Percentiles rank a stretch among this genome's conserved stretches.
phyloP scores from a whole-genome alignment of 768 basidiomycete genomes.

The Omphalotus guepiniiformis region DNA sequence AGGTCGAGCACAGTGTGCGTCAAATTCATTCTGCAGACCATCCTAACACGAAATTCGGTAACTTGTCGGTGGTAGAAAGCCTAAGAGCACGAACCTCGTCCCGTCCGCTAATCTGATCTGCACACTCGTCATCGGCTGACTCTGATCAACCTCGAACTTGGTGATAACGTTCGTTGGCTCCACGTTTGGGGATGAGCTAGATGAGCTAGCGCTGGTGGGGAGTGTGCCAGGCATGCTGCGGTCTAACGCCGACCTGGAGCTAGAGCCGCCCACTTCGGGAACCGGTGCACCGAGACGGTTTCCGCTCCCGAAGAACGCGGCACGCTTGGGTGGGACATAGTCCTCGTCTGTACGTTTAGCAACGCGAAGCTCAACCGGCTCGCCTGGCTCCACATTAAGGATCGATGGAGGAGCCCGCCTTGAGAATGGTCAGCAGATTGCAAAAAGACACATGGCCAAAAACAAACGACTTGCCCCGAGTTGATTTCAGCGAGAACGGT shows the following conservation, averaged over 20 bases:
- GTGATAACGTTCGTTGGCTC: conserved; percentile 40
- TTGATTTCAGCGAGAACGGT: conserved; percentile 73
- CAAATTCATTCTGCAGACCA: conserved; percentile 85
- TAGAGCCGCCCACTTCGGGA: conserved; percentile 32
- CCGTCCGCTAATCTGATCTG: conserved; percentile 92
- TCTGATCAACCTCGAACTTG: conserved; percentile 79
- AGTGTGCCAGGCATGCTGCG: conserved; percentile 59
- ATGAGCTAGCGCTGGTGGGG: conserved; percentile 26
- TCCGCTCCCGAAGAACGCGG: conserved; percentile 68
- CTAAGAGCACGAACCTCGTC: conserved; percentile 51
- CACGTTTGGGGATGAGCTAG: conserved; percentile 14
- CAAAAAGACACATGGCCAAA: background rate
- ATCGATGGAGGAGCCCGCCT: conserved; percentile 76
- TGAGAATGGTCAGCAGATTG: conserved; percentile 20
- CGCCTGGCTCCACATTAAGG: conserved; percentile 67
- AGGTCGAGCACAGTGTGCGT: conserved; percentile 87
- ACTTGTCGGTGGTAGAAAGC: background rate
- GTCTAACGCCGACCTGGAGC: conserved; percentile 7
- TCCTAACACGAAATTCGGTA: conserved; percentile 33
- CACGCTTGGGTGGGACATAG: conserved; percentile 56
- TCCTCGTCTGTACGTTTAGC: conserved; percentile 64
- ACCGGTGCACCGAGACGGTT: conserved; percentile 79
- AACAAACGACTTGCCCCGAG: conserved; percentile 52
- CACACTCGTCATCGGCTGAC: conserved; percentile 78
- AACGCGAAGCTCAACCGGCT: conserved; percentile 83